Evolutionary conservation across 2,329 filamentous ascomycete genomes (phyloP), one percentile per base, ranked within the genome.

Genomic region (Stemphylium lycopersici): DNA sequence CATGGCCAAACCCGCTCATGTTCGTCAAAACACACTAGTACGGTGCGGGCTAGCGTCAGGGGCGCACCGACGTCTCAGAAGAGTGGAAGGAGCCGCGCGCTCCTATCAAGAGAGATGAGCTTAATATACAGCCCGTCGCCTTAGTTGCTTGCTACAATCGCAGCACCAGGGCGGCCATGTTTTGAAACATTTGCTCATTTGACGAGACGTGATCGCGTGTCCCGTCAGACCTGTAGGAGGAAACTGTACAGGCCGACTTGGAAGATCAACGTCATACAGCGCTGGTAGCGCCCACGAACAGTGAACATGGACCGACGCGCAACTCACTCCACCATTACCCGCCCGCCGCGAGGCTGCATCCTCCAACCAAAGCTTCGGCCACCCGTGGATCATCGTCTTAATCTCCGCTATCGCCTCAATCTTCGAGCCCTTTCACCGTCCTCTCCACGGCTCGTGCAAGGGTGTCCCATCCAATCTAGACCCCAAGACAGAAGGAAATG

Each of bases 341-440:
- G 13, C 8, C 18, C 32, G n/a, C 31, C 26, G 15, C 33, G 20
- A 43, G 16, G 18, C 18, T 38, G n/a, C 32, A 37, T 33, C n/a
- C 40, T 49, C 34, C 47, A 32, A 50, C 37, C 31, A 48, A 48
- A 20, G 40, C 46, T 44, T 31, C 51, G 15, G 42, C 29, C 51
- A 44, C 22, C 34, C 32, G 42, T 46, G 24, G 52, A 55, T 52
- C 52, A 46, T 31, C 16, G 32, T 50, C 40, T 36, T 39, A 54
- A 54, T 54, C 47, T 54, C 51, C 51, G 51, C 40, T 54, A 50
- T 54, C 51, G 43, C 37, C 29, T 31, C 44, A 47, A 43, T 40
- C 31, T 33, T 52, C 29, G 11, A 29, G 39, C 43, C 38, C 11
- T 37, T 37, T 26, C 18, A 37, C 24, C 39, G 20, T 38, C 47